A percentile compares a stretch with the other conserved stretches of the same genome.
These are phyloP conservation scores for Penicillium angulare DNA, from an alignment of 495 filamentous ascomycete species.

Conservation along the genomic window DNA sequence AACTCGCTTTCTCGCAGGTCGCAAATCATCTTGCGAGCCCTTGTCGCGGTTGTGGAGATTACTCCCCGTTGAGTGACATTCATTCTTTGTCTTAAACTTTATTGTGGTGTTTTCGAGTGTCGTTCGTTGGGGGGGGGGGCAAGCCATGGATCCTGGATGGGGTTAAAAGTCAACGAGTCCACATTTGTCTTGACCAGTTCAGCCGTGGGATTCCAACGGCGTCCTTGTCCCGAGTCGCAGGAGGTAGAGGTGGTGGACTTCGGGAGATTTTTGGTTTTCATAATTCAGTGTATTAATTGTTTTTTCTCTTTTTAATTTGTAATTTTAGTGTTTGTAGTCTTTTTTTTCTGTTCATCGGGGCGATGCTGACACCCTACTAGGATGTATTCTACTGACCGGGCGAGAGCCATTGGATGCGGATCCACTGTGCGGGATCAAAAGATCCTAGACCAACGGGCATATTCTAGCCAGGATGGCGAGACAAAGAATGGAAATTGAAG, in stretches of 20 bases:
- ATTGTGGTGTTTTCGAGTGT: neutral
- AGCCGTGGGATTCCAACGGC: neutral
- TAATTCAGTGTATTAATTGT: neutral
- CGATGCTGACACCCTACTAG: constrained; percentile 3
- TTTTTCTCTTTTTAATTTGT: neutral
- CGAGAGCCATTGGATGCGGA: constrained; percentile 5
- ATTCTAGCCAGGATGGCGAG: constrained; percentile 9
- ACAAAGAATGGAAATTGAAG: constrained; percentile 9
- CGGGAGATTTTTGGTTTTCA: neutral
- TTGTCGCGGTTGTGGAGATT: neutral
- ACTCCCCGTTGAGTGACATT: constrained; percentile 4
- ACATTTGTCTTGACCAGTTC: neutral
- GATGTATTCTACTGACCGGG: neutral
- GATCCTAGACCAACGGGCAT: constrained; percentile 27
- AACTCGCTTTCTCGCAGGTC: neutral
- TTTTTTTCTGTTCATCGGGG: neutral
- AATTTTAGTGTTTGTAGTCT: neutral
- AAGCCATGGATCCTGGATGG: constrained; percentile 11
- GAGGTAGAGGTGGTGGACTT: no score
- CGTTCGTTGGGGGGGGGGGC: no score
- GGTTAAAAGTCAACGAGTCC: neutral
- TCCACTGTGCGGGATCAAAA: constrained; percentile 8
- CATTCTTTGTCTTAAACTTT: constrained; percentile 17
- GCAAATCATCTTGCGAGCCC: neutral
- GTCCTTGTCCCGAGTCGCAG: neutral